A percentile compares a stretch with the other conserved stretches of the same genome.
Conservation (phyloP, 2,329 filamentous ascomycete species). For the Aspergillus vadensis region DNA sequence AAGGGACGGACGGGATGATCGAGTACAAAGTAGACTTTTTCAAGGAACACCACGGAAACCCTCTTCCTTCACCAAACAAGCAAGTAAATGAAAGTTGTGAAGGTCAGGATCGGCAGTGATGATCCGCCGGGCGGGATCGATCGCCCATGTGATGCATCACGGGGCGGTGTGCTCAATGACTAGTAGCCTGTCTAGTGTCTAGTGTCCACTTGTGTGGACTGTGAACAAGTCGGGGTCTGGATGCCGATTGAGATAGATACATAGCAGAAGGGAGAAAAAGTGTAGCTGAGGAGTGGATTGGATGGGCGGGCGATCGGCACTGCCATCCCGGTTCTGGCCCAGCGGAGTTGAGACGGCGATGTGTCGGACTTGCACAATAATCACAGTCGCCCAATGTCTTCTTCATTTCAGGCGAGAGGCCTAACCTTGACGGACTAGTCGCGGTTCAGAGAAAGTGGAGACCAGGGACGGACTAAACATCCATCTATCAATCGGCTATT, state of each 20-base stretch:
- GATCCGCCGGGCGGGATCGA: constrained; percentile 5
- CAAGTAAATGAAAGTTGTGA: background rate
- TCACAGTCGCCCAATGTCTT: background rate
- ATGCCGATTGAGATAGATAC: too few species aligned
- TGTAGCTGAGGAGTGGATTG: background rate
- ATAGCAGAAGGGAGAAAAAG: too few species aligned
- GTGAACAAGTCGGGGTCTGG: too few species aligned
- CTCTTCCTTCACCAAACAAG: background rate
- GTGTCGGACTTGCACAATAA: background rate
- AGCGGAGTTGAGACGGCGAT: background rate
- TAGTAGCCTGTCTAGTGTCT: background rate
- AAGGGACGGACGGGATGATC: background rate
- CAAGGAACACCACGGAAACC: too few species aligned
- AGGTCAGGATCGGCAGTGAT: constrained; percentile 6
- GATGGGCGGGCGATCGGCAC: constrained; percentile 6
- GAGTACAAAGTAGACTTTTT: background rate
- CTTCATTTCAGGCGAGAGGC: background rate
- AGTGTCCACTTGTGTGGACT: too few species aligned
- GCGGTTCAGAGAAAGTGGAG: background rate
- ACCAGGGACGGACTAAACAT: background rate
- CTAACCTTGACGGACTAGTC: background rate
- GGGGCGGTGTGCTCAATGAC: constrained; percentile 5
- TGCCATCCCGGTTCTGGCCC: constrained; percentile 6
- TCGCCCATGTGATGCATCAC: constrained; percentile 10
- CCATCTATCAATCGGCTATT: background rate